A percentile compares a stretch with the other conserved stretches of the same genome.
phyloP scores from a whole-genome alignment of 116 monocot genomes.

The Iris pallida region DNA sequence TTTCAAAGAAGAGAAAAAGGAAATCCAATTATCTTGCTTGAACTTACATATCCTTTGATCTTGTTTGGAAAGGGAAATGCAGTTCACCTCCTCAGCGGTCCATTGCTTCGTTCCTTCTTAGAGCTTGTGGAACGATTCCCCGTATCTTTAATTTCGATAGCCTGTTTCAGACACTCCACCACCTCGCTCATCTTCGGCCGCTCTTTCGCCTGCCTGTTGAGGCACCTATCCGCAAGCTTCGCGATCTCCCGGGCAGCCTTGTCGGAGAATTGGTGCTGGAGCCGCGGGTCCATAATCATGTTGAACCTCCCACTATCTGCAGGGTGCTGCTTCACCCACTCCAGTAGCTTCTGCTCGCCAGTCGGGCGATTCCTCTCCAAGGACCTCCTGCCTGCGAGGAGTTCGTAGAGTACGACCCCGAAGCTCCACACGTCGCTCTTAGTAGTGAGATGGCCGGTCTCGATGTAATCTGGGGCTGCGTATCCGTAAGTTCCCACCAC shows the following conservation, averaged over 20 bases:
- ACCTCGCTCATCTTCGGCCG: conserved; percentile 52
- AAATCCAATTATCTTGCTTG: no score
- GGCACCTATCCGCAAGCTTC: conserved; percentile 43
- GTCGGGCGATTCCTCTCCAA: conserved; percentile 15
- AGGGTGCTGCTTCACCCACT: conserved; percentile 31
- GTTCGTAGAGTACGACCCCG: conserved; percentile 41
- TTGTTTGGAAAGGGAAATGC: no score
- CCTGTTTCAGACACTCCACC: conserved; percentile 27
- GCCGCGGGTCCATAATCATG: conserved; percentile 49
- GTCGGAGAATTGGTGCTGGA: conserved; percentile 29
- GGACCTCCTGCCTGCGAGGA: conserved; percentile 30
- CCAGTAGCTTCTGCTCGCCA: conserved; percentile 32
- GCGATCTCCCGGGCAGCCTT: conserved; percentile 40
- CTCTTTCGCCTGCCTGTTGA: conserved; percentile 44
- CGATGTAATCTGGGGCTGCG: conserved; percentile 49
- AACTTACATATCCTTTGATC: no score
- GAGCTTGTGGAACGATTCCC: no score
- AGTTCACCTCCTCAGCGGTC: no score
- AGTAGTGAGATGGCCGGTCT: conserved; percentile 38
- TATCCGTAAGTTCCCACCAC: conserved; percentile 44
- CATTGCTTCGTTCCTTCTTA: no score
- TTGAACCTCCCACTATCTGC: conserved; percentile 32
- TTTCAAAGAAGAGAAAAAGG: no score
- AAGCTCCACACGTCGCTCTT: conserved; percentile 46
- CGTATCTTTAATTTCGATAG: conserved; percentile 13